Conservation (phyloP, 495 filamentous ascomycete species). For the Neurospora intermedia region DNA sequence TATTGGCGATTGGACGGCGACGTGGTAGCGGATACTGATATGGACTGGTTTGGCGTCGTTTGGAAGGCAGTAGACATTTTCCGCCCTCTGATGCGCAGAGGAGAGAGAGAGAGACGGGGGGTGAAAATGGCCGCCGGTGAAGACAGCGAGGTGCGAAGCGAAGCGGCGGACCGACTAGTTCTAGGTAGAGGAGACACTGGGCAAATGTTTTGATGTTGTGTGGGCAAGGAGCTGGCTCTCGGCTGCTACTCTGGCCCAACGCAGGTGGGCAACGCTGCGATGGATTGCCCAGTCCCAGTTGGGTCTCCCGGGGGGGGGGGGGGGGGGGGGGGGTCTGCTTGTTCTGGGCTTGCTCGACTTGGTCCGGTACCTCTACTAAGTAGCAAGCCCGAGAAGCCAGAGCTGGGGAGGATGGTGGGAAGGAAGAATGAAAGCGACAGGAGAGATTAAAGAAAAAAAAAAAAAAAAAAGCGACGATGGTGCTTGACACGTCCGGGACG, state of each 20-base stretch:
- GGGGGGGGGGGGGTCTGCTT: not conserved
- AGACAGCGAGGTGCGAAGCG: not conserved
- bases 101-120: not conserved
- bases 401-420: not conserved
- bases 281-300: not conserved
- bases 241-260: not conserved
- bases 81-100: constrained; percentile 17
- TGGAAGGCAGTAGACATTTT: constrained; percentile 49
- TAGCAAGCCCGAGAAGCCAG: not conserved
- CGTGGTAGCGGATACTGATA: constrained; percentile 34
- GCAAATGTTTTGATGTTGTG: constrained; percentile 8
- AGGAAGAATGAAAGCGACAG: not conserved
- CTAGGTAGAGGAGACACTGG: not conserved
- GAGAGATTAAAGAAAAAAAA: constrained; percentile 4
- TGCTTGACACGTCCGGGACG: not conserved
- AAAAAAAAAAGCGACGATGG: not conserved
- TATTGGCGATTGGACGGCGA: constrained; percentile 37
- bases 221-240: not conserved
- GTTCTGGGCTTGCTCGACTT: constrained; percentile 1
- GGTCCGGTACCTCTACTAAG: not conserved
- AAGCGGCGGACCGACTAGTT: not conserved
- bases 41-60: constrained; percentile 40
- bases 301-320: not conserved
- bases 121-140: not conserved
- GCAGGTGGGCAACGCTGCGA: not conserved